Evolutionary conservation across 2,329 filamentous ascomycete species (phyloP), one percentile per base, ranked within the genome.

Genomic region (Exophiala sideris): DNA sequence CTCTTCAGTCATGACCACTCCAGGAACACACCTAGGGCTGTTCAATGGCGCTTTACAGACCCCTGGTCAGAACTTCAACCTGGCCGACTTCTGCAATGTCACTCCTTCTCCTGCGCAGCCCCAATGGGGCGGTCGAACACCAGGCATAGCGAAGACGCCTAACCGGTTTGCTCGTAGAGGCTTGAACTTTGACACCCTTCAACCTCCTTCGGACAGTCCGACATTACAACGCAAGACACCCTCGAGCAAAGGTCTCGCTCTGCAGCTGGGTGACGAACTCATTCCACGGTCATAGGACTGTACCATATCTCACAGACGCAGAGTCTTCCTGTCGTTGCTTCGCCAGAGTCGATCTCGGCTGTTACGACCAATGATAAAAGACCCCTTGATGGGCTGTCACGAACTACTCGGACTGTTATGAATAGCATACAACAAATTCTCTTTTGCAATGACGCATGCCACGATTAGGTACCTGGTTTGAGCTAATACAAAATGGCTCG

Each of bases 71-170:
- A 82, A 79, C 46, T 95, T 97, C 71, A 95, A 97, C 74, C 95
- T 97, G 73, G 84, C 91, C 48, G 94, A 99, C 68, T 99, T 96
- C 72, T 87, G 97, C 68, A 96, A 97, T 73, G 92, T 97, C 69
- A 96, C 94, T 5, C 94, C 94, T 0, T 96, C 90, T 67, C 94
- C 94, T 16, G 94, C 90, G 21, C 94, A 96, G 74, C 89, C 85
- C 63, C 81, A 85, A 8, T 96, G 91, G 88, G 71, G 70, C 52
- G 74, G 73, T 32, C 76, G 80, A 32, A 85, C 83, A 33, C 83
- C 83, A 14, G 75, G 73, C 12, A 73, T 75, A 6, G 68, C 69
- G 14, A 89, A 87, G 69, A 95, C 91, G 0, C 91, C 90, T 9
- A 76, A 76, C 53, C 89, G 84, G 62, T 82, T 87, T 44, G 81